phyloP scores from a whole-genome alignment of 2,329 filamentous ascomycete species.

The Colletotrichum eleusines region DNA sequence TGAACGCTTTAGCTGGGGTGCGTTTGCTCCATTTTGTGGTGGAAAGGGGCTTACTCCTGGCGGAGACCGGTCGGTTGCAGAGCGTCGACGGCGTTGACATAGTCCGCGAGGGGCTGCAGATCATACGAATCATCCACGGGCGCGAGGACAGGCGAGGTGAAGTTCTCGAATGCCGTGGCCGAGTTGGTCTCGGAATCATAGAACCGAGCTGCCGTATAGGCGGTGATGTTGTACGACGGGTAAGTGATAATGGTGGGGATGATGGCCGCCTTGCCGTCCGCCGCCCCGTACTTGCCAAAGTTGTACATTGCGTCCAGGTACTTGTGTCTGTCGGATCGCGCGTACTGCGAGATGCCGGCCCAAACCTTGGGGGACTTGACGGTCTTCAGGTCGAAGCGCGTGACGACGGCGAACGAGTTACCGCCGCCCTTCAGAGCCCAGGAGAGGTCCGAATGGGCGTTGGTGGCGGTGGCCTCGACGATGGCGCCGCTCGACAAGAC shows the following conservation, averaged over 20 bases:
- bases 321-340: slow-evolving; percentile 22
- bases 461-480: slow-evolving; percentile 51
- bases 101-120: slow-evolving; percentile 37
- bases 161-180: slow-evolving; percentile 39
- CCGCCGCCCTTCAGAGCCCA: slow-evolving; percentile 53
- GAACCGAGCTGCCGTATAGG: slow-evolving; percentile 40
- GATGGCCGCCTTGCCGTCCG: slow-evolving; percentile 40
- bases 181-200: slow-evolving; percentile 38
- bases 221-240: slow-evolving; percentile 38
- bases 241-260: slow-evolving; percentile 41
- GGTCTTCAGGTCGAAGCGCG: slow-evolving; percentile 47
- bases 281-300: slow-evolving; percentile 41
- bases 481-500: slow-evolving; percentile 56
- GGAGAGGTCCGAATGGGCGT: slow-evolving; percentile 51
- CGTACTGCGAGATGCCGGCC: slow-evolving; percentile 39
- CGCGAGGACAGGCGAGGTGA: slow-evolving; percentile 37
- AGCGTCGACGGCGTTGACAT: slow-evolving; percentile 37
- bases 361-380: slow-evolving; percentile 31
- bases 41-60: slow-evolving; percentile 26
- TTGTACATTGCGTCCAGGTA: slow-evolving; percentile 43
- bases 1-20: background rate
- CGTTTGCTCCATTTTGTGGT: background rate
- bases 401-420: slow-evolving; percentile 53
- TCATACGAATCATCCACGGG: slow-evolving; percentile 34
- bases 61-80: slow-evolving; percentile 41